phyloP scores from a whole-genome alignment of 2,329 filamentous ascomycete genomes.

The Herpotrichia juniperi region DNA sequence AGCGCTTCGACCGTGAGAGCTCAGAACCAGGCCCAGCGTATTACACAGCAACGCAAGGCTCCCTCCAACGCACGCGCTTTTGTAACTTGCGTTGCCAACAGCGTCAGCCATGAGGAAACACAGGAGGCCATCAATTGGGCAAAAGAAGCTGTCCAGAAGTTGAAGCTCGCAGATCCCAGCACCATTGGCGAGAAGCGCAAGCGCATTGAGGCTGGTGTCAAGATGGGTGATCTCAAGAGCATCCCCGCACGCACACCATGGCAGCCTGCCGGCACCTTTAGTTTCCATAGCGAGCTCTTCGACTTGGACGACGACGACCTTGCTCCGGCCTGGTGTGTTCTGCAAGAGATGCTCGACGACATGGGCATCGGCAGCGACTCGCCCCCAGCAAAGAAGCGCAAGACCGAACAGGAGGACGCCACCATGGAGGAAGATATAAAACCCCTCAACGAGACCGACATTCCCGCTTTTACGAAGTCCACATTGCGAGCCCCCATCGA shows the following conservation, averaged over 20 bases:
- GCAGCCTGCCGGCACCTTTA: slow-evolving; percentile 31
- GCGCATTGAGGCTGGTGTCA: slow-evolving; percentile 30
- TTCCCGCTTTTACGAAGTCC: slow-evolving; percentile 28
- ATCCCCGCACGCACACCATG: slow-evolving; percentile 40
- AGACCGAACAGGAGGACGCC: slow-evolving; percentile 17
- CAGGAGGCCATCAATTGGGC: slow-evolving; percentile 34
- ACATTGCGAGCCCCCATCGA: slow-evolving; percentile 22
- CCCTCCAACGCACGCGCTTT: too few species aligned
- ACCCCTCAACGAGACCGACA: slow-evolving; percentile 27
- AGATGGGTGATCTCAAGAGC: slow-evolving; percentile 30
- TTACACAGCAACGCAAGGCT: neutral
- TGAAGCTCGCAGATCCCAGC: slow-evolving; percentile 17
- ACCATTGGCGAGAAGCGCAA: slow-evolving; percentile 34
- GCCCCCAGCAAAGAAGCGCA: slow-evolving; percentile 25
- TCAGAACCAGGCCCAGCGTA: too few species aligned
- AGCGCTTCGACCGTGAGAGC: too few species aligned
- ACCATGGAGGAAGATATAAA: slow-evolving; percentile 18
- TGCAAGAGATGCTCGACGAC: neutral
- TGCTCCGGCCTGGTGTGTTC: neutral
- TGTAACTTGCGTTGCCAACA: neutral
- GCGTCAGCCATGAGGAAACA: neutral
- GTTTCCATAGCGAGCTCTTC: slow-evolving; percentile 32
- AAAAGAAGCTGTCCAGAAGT: slow-evolving; percentile 21
- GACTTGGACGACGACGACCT: slow-evolving; percentile 19
- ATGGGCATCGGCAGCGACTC: neutral